A percentile compares a stretch with the other conserved stretches of the same genome.
Conservation (phyloP, 257 asterid genomes). For the Jasminum sambac region DNA sequence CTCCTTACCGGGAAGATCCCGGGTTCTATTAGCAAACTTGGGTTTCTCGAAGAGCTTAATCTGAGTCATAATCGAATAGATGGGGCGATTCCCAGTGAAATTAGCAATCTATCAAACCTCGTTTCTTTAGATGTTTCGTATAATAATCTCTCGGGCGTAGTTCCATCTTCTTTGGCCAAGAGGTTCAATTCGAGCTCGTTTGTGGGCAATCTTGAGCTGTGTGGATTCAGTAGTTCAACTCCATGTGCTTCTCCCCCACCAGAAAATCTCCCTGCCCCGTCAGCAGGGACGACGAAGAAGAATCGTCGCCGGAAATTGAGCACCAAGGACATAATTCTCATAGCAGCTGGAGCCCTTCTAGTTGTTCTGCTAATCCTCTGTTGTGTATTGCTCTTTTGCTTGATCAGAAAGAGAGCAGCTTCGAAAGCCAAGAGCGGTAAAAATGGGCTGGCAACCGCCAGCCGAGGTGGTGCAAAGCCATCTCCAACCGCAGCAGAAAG, state of each 20-base stretch:
- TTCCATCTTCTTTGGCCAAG: constrained; percentile 57
- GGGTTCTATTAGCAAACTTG: constrained; percentile 49
- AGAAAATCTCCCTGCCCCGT: constrained; percentile 39
- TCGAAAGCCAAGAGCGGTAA: constrained; percentile 28
- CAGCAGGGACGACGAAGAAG: constrained; percentile 21
- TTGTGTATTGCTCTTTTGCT: constrained; percentile 43
- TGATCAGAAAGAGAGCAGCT: constrained; percentile 38
- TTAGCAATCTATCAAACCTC: constrained; percentile 46
- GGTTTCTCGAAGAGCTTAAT: constrained; percentile 44
- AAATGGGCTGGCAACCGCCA: constrained; percentile 24
- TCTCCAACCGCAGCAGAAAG: constrained; percentile 31
- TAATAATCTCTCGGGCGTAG: constrained; percentile 75
- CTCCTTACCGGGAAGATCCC: constrained; percentile 63
- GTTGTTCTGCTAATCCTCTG: constrained; percentile 41
- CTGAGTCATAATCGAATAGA: constrained; percentile 48
- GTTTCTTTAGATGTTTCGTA: constrained; percentile 66
- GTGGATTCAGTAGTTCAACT: constrained; percentile 65
- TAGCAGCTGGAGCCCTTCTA: constrained; percentile 47
- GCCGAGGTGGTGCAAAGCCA: constrained; percentile 34
- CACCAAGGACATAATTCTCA: constrained; percentile 52
- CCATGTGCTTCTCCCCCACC: constrained; percentile 61
- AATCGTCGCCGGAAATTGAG: constrained; percentile 33
- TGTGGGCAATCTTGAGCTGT: constrained; percentile 68
- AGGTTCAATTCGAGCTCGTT: constrained; percentile 77
- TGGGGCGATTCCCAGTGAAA: constrained; percentile 52